Evolutionary conservation across 768 basidiomycete genomes (phyloP), one percentile per base, ranked within the genome.

Genomic region (Mycena filopes): DNA sequence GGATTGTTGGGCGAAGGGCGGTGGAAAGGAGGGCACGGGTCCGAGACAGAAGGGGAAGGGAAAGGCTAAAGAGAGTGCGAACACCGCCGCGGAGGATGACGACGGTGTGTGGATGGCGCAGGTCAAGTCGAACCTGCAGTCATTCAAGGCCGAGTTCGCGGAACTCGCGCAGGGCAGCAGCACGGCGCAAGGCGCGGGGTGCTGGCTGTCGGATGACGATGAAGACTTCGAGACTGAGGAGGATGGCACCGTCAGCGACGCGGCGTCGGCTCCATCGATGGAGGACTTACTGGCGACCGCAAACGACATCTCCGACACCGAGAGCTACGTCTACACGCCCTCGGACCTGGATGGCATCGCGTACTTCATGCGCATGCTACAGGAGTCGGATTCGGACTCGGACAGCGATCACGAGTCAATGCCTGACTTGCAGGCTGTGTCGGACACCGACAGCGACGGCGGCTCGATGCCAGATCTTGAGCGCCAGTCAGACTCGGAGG

Each of bases 81-180:
- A 55, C 41, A 26, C 47, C 23, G 59, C 59, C 36, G 42, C 38
- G 21, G 50, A 53, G 26, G 51, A 47, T 16, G 51, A n/a, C n/a
- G n/a, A 55, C 53, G 58, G 65, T n/a, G 60, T 66, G 6, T 66
- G 65, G 65, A 66, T 66, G 59, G 65, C 60, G 23, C 55, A 57
- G 65, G 65, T 51, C 1, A 60, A 66, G 4, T 0, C 36, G 3
- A 61, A 61, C 41, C 29, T 56, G 46, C 3, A 36, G 53, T 26
- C 13, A 12, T 60, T 60, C 45, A 0, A 50, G 10, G 46, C n/a
- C 23, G 65, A 49, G 33, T 55, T 12, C 16, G 55, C 26, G 1
- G n/a, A 11, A 16, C 50, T 65, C 51, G 33, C 21, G 2, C 38
- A 23, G 10, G 33, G 10, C 12, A 41, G 46, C 43, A 38, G 46